Conservation (phyloP, 768 basidiomycete genomes). For the Termitomyces bulborhizus region DNA sequence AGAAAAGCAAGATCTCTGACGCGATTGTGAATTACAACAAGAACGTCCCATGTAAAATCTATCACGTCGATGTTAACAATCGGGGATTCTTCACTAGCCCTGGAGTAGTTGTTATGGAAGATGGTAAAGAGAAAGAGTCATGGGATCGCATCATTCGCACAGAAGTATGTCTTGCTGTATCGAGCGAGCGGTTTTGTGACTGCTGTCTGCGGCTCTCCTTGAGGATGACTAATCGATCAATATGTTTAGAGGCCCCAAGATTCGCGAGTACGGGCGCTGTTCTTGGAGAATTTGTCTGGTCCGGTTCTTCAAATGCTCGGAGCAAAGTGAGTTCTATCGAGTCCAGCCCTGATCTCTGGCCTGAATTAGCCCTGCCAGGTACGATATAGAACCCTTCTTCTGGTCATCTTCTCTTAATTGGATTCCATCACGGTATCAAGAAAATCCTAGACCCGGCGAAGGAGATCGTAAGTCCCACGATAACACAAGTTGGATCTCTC, state of each 20-base stretch:
- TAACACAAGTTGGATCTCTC: background rate
- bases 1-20: slow-evolving; percentile 31
- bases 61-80: slow-evolving; percentile 35
- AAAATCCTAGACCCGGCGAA: slow-evolving; percentile 28
- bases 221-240: background rate
- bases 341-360: background rate
- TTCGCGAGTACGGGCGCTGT: slow-evolving; percentile 42
- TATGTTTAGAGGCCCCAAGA: slow-evolving; percentile 23
- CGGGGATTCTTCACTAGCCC: slow-evolving; percentile 31
- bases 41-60: slow-evolving; percentile 21
- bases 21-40: slow-evolving; percentile 28
- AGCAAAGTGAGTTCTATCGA: slow-evolving; percentile 31
- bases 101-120: slow-evolving; percentile 15
- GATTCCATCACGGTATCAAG: slow-evolving; percentile 64
- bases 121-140: slow-evolving; percentile 20
- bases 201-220: background rate
- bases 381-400: slow-evolving; percentile 60
- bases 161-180: slow-evolving; percentile 25
- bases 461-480: slow-evolving; percentile 46
- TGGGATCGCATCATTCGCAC: slow-evolving; percentile 31
- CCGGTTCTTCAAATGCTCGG: slow-evolving; percentile 58
- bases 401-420: slow-evolving; percentile 60
- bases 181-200: background rate
- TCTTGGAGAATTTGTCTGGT: slow-evolving; percentile 46
- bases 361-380: slow-evolving; percentile 24